Evolutionary conservation across 1,284 basidiomycete genomes (phyloP).

Genomic region (Rhodotorula sp.): DNA sequence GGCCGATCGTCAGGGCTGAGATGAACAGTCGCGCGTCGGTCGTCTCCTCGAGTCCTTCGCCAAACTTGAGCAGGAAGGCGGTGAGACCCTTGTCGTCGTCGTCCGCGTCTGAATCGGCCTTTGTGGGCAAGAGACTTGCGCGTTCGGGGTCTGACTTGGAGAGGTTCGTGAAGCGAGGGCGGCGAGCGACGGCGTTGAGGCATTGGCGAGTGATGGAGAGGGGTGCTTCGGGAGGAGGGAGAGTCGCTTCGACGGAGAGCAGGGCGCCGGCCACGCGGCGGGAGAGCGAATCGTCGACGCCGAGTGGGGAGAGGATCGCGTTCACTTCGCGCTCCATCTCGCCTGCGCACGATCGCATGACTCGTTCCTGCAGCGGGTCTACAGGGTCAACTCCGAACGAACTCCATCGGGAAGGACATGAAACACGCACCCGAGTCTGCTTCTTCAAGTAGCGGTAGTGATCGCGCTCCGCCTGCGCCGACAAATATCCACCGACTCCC

Average conservation of each 20-base stretch:
- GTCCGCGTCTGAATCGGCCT: conserved; percentile 55
- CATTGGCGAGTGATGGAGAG: conserved; percentile 35
- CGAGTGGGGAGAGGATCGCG: conserved; percentile 80
- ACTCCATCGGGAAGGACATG: not conserved
- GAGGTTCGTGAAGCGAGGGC: conserved; percentile 32
- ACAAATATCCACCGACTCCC: conserved; percentile 96
- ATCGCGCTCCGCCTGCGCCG: conserved; percentile 92
- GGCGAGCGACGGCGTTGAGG: conserved; percentile 40
- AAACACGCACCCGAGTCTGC: conserved; percentile 38
- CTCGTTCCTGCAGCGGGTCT: conserved; percentile 61
- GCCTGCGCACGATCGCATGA: conserved; percentile 79
- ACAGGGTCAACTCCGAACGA: not conserved
- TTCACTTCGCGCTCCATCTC: conserved; percentile 95
- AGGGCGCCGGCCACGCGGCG: conserved; percentile 73
- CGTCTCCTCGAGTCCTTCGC: conserved; percentile 84
- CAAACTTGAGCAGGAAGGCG: conserved; percentile 88
- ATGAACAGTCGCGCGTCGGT: conserved; percentile 68
- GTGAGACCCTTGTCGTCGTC: conserved; percentile 76
- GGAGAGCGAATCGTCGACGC: conserved; percentile 78
- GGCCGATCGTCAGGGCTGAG: conserved; percentile 88
- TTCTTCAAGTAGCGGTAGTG: conserved; percentile 73
- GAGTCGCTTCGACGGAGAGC: conserved; percentile 47
- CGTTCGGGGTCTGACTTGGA: conserved; percentile 20
- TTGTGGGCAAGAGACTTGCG: conserved; percentile 17
- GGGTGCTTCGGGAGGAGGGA: conserved; percentile 28